Evolutionary conservation across 2,329 filamentous ascomycete genomes (phyloP).

Genomic region (Diaporthe sp.): DNA sequence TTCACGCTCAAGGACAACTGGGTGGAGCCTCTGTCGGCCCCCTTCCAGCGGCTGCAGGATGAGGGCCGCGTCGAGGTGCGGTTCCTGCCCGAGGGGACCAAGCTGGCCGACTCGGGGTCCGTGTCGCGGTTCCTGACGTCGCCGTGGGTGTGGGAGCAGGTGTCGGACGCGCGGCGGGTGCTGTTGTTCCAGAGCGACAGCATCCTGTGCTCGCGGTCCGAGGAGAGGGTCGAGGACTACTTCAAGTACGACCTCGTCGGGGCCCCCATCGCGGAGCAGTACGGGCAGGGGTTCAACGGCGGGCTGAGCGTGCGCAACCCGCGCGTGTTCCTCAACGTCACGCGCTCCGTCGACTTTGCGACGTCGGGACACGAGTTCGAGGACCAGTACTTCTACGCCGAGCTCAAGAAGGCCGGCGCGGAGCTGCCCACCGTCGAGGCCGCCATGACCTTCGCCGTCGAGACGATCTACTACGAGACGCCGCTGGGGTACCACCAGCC

Average conservation of each 20-base stretch:
- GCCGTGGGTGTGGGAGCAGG: slow-evolving; percentile 52
- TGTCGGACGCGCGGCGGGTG: slow-evolving; percentile 48
- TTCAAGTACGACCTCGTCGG: slow-evolving; percentile 51
- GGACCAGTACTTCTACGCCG: slow-evolving; percentile 51
- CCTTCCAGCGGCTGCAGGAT: slow-evolving; percentile 52
- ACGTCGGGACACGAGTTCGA: slow-evolving; percentile 47
- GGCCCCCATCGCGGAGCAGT: slow-evolving; percentile 47
- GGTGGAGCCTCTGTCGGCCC: slow-evolving; percentile 46
- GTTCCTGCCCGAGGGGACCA: slow-evolving; percentile 50
- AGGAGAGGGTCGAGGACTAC: slow-evolving; percentile 50
- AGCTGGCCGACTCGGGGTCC: slow-evolving; percentile 48
- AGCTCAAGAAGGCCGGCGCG: slow-evolving; percentile 46
- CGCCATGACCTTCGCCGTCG: slow-evolving; percentile 49
- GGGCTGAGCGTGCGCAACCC: slow-evolving; percentile 52
- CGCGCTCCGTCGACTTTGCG: slow-evolving; percentile 43
- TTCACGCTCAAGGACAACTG: slow-evolving; percentile 52
- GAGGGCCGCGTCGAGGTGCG: slow-evolving; percentile 52
- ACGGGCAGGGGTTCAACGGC: slow-evolving; percentile 50
- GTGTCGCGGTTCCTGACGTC: slow-evolving; percentile 53
- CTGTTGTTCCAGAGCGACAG: slow-evolving; percentile 54
- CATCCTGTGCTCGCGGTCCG: slow-evolving; percentile 50
- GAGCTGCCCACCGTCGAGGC: slow-evolving; percentile 47
- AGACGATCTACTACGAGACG: slow-evolving; percentile 49
- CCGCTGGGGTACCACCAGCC: slow-evolving; percentile 49
- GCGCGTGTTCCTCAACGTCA: slow-evolving; percentile 45